Conservation (phyloP, 164 flowering plant species). For the Houttuynia cordata region DNA sequence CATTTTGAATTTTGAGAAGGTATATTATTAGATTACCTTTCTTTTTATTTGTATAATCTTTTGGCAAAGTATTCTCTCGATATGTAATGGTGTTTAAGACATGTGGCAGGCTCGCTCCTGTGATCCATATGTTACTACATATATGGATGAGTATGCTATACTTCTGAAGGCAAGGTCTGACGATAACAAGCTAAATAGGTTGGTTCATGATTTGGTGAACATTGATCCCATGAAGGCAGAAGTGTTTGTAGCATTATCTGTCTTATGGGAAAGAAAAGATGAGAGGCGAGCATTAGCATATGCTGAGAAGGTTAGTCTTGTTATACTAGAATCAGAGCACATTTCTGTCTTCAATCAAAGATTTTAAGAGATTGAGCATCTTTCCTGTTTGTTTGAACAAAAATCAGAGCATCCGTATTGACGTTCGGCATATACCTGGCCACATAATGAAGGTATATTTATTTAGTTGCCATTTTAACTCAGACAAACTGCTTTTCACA, state of each 20-base stretch:
- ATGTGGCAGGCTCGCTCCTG: constrained; percentile 64
- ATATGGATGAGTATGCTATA: constrained; percentile 99
- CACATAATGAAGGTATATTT: constrained; percentile 89
- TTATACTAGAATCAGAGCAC: neutral
- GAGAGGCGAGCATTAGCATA: constrained; percentile 65
- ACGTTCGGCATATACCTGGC: constrained; percentile 83
- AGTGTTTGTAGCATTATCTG: constrained; percentile 81
- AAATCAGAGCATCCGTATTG: constrained; percentile 69
- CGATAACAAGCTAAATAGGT: constrained; percentile 59
- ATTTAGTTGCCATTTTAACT: neutral
- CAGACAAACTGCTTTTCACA: neutral
- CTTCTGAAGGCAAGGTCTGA: constrained; percentile 81
- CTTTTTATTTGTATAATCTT: neutral
- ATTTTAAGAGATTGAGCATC: neutral
- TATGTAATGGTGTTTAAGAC: constrained; percentile 2
- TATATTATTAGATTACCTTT: constrained; percentile 7
- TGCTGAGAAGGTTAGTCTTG: constrained; percentile 69
- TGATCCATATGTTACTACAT: constrained; percentile 74
- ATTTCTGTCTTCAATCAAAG: neutral
- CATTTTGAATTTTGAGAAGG: constrained; percentile 89
- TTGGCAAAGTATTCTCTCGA: constrained; percentile 3
- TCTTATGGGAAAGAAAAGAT: constrained; percentile 89
- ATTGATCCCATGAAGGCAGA: constrained; percentile 82
- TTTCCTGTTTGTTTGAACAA: constrained; percentile 3
- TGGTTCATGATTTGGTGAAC: constrained; percentile 75